Evolutionary conservation across 768 basidiomycete genomes (phyloP).

Genomic region (Basidioascus undulatus): DNA sequence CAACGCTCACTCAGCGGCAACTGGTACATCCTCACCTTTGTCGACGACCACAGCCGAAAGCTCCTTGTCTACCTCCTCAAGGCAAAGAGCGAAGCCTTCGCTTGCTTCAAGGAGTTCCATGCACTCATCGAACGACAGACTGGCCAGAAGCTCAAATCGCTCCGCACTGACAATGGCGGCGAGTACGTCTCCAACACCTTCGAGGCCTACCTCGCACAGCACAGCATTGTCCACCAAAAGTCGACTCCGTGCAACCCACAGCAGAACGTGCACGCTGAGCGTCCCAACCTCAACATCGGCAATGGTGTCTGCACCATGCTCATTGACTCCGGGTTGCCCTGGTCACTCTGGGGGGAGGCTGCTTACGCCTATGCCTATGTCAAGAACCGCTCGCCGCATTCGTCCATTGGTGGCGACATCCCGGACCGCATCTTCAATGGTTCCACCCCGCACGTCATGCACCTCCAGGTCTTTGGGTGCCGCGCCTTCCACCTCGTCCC

Average conservation of each 20-base stretch:
- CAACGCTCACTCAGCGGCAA: neutral
- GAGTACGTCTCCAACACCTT: constrained; percentile 11
- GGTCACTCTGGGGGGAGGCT: too few relatives aligned
- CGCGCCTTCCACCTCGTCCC: too few relatives aligned
- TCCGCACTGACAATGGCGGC: constrained; percentile 13
- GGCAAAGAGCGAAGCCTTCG: constrained; percentile 6
- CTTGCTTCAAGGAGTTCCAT: constrained; percentile 8
- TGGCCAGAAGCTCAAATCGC: constrained; percentile 7
- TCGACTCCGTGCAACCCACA: neutral
- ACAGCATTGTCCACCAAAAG: neutral
- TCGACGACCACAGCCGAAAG: constrained; percentile 11
- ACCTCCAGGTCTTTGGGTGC: too few relatives aligned
- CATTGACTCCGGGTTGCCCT: too few relatives aligned
- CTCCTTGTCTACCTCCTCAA: constrained; percentile 7
- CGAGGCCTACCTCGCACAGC: neutral
- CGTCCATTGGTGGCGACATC: too few relatives aligned
- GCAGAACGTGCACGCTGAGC: neutral
- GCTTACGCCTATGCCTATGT: too few relatives aligned
- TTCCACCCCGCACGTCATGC: too few relatives aligned
- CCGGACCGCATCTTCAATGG: too few relatives aligned
- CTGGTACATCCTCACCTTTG: constrained; percentile 11
- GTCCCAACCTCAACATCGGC: too few relatives aligned
- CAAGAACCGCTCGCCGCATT: too few relatives aligned
- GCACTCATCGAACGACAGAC: constrained; percentile 5
- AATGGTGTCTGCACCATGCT: too few relatives aligned